Evolutionary conservation across 2,329 filamentous ascomycete genomes (phyloP).

Genomic region (Sclerotinia sclerotiorum): DNA sequence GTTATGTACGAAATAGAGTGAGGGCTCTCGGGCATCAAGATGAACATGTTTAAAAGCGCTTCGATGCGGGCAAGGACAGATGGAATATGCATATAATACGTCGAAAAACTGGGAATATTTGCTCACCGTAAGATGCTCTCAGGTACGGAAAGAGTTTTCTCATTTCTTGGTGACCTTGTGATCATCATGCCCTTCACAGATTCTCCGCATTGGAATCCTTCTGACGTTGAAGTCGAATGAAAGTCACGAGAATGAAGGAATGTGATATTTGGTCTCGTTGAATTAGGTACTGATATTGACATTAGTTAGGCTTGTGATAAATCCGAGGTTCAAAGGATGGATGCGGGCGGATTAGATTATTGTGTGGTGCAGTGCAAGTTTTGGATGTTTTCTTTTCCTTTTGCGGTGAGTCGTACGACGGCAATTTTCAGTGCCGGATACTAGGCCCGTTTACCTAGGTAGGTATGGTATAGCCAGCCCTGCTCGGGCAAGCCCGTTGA

Average conservation of each 20-base stretch:
- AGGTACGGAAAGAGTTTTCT: neutral
- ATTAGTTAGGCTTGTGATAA: neutral
- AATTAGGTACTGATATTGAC: neutral
- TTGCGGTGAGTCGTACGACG: slow-evolving; percentile 1
- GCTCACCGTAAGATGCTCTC: slow-evolving; percentile 22
- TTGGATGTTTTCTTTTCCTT: neutral
- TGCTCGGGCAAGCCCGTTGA: slow-evolving; percentile 19
- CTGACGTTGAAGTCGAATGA: neutral
- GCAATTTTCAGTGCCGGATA: neutral
- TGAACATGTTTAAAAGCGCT: slow-evolving; percentile 9
- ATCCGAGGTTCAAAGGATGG: slow-evolving; percentile 3
- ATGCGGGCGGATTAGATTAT: neutral
- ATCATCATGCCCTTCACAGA: slow-evolving; percentile 15
- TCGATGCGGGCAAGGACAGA: slow-evolving; percentile 22
- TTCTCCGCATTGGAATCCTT: slow-evolving; percentile 4
- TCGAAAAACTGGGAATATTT: slow-evolving; percentile 4
- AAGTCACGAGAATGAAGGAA: slow-evolving; percentile 10
- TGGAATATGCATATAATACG: slow-evolving; percentile 7
- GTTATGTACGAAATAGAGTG: neutral
- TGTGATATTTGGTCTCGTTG: neutral
- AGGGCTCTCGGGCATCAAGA: slow-evolving; percentile 10
- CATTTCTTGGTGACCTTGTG: slow-evolving; percentile 5
- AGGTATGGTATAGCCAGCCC: neutral
- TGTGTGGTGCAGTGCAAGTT: neutral
- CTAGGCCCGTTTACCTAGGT: neutral